phyloP scores from a whole-genome alignment of 352 stramenopile species.

The Pythium sukuiense region DNA sequence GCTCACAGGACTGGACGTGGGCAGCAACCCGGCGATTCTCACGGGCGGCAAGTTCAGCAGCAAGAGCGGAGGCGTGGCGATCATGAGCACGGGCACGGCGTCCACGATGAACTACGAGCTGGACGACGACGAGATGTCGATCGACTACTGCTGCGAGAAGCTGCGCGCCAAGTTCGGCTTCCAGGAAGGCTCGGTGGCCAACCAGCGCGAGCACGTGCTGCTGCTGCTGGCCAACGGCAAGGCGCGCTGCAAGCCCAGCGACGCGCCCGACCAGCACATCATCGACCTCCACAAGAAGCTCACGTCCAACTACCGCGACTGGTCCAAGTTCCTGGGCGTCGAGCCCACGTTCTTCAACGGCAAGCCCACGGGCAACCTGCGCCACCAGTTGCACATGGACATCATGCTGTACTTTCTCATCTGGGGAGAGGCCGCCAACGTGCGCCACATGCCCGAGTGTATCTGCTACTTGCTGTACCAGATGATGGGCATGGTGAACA shows the following conservation, averaged over 20 bases:
- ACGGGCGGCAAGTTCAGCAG: constrained; percentile 23
- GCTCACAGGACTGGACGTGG: constrained; percentile 61
- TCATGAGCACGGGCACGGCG: constrained; percentile 12
- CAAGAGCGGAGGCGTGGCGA: constrained; percentile 12
- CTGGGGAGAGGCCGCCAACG: constrained; percentile 92
- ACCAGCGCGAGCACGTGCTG: constrained; percentile 83
- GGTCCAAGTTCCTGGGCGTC: constrained; percentile 66
- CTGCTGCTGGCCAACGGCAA: constrained; percentile 79
- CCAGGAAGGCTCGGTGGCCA: constrained; percentile 78
- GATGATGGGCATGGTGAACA: constrained; percentile 34
- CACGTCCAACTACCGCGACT: constrained; percentile 67
- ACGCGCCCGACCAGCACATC: constrained; percentile 57
- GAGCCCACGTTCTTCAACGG: constrained; percentile 74
- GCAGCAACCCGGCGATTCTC: constrained; percentile 23
- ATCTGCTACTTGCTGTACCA: constrained; percentile 92
- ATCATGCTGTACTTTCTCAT: constrained; percentile 93
- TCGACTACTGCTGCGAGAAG: constrained; percentile 83
- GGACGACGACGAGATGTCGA: constrained; percentile 75
- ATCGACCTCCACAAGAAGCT: constrained; percentile 30
- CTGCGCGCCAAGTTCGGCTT: constrained; percentile 83
- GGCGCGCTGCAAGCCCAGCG: constrained; percentile 47
- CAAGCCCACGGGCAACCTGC: constrained; percentile 18
- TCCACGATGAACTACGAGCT: constrained; percentile 19
- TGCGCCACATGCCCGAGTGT: constrained; percentile 93
- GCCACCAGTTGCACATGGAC: constrained; percentile 55